phyloP scores from a whole-genome alignment of 139 green algal species.

The Haematococcus lacustris region DNA sequence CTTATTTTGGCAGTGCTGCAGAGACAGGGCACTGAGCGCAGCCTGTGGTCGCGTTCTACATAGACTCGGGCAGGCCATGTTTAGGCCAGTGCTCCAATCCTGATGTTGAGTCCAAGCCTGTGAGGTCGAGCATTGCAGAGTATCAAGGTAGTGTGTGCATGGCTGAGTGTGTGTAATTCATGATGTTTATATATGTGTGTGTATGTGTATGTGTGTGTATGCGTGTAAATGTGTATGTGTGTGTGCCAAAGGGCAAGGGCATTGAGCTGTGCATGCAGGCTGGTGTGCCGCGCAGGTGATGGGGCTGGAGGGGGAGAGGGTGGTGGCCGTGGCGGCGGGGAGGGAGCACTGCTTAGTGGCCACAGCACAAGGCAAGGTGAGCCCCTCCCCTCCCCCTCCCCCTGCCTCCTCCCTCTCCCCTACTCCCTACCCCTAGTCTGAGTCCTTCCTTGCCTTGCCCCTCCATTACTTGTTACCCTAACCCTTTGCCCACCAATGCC shows the following conservation, averaged over 20 bases:
- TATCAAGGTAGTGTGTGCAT: too few relatives aligned
- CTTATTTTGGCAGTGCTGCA: not conserved
- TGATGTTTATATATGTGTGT: constrained; percentile 3
- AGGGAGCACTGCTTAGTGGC: constrained; percentile 40
- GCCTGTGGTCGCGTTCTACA: too few relatives aligned
- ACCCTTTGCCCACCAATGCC: not conserved
- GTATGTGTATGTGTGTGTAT: constrained; percentile 11
- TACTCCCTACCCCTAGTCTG: constrained; percentile 36
- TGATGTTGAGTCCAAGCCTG: too few relatives aligned
- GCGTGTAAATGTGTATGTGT: not conserved
- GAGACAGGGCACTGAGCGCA: too few relatives aligned
- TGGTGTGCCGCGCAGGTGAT: not conserved
- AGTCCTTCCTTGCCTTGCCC: not conserved
- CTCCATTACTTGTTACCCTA: not conserved
- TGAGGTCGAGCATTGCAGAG: too few relatives aligned
- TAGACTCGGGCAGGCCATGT: too few relatives aligned
- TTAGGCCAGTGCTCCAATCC: too few relatives aligned
- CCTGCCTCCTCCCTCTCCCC: too few relatives aligned
- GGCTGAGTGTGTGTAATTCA: constrained; percentile 9
- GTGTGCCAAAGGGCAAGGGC: not conserved
- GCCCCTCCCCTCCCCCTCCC: too few relatives aligned
- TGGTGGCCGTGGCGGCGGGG: constrained; percentile 41
- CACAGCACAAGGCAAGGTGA: constrained; percentile 29
- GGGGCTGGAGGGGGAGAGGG: constrained; percentile 16
- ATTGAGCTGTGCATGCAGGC: constrained; percentile 13